phyloP scores from a whole-genome alignment of 2,329 filamentous ascomycete species.

The Cercospora berteroae region DNA sequence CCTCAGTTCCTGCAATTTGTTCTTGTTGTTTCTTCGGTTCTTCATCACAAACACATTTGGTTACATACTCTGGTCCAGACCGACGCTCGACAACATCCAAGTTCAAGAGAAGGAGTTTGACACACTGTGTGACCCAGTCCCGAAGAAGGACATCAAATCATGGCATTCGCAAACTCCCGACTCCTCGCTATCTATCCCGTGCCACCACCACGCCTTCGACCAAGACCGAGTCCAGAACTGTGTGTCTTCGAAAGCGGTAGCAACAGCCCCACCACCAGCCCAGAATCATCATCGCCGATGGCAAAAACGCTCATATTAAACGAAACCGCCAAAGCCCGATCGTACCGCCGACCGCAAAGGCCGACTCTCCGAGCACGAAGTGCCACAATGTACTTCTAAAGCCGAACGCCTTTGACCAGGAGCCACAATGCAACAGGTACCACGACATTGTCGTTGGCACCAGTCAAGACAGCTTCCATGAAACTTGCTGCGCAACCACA shows the following conservation, averaged over 20 bases:
- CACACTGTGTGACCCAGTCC: too few relatives aligned
- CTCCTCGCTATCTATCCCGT: constrained; percentile 7
- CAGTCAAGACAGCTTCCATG: constrained; percentile 91
- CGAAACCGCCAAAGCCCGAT: background rate
- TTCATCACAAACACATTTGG: background rate
- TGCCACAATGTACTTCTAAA: constrained; percentile 41
- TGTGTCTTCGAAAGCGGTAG: background rate
- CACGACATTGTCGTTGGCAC: constrained; percentile 97
- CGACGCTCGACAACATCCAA: background rate
- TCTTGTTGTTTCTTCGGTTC: background rate
- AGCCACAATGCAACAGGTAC: constrained; percentile 92
- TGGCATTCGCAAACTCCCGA: constrained; percentile 6
- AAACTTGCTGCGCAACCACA: constrained; percentile 81
- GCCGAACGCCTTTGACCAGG: constrained; percentile 73
- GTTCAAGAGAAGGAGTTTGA: background rate
- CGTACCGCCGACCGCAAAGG: background rate
- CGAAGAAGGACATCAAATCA: too few relatives aligned
- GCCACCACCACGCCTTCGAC: background rate
- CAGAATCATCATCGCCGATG: background rate
- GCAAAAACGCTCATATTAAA: background rate
- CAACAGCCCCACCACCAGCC: background rate
- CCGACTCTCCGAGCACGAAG: background rate
- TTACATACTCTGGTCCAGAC: background rate
- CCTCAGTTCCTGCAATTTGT: background rate
- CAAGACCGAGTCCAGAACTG: background rate